These are phyloP conservation scores for Ogataea methylovora DNA, from an alignment of 805 yeast genomes.

Conservation along the genomic window DNA sequence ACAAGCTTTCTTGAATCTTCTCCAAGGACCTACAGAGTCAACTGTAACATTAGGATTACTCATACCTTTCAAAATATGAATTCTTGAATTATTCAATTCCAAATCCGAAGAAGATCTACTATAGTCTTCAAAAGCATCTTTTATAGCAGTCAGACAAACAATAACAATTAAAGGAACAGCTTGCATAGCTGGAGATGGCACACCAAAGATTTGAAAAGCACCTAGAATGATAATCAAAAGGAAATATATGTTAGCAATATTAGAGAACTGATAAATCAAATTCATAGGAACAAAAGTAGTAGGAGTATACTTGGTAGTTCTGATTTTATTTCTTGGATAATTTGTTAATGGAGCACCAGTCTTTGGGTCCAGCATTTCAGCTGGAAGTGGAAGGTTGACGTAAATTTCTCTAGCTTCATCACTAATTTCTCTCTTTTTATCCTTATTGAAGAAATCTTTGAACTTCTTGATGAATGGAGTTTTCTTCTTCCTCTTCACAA, in stretches of 20 bases:
- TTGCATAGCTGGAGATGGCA: constrained; percentile 65
- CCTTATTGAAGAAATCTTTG: background rate
- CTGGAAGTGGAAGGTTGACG: constrained; percentile 56
- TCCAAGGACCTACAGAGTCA: constrained; percentile 61
- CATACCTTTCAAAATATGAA: constrained; percentile 53
- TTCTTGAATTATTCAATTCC: constrained; percentile 68
- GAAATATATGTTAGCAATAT: constrained; percentile 88
- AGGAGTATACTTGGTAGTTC: constrained; percentile 95
- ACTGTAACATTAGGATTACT: constrained; percentile 54
- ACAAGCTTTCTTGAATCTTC: constrained; percentile 51
- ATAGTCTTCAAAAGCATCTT: constrained; percentile 78
- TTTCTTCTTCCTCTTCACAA: too few relatives aligned
- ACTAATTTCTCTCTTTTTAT: background rate
- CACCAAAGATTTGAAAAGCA: constrained; percentile 71
- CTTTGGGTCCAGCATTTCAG: constrained; percentile 43
- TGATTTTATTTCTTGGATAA: constrained; percentile 86
- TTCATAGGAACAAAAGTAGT: constrained; percentile 83
- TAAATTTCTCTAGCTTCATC: constrained; percentile 38
- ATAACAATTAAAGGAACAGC: constrained; percentile 78
- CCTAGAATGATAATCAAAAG: constrained; percentile 73
- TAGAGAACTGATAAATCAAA: constrained; percentile 68
- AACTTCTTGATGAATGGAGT: constrained; percentile 4
- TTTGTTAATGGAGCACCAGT: constrained; percentile 48
- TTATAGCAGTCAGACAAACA: constrained; percentile 64
- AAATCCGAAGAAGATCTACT: constrained; percentile 64